Conservation (phyloP, 805 yeast genomes). For the Lipomyces sp. region DNA sequence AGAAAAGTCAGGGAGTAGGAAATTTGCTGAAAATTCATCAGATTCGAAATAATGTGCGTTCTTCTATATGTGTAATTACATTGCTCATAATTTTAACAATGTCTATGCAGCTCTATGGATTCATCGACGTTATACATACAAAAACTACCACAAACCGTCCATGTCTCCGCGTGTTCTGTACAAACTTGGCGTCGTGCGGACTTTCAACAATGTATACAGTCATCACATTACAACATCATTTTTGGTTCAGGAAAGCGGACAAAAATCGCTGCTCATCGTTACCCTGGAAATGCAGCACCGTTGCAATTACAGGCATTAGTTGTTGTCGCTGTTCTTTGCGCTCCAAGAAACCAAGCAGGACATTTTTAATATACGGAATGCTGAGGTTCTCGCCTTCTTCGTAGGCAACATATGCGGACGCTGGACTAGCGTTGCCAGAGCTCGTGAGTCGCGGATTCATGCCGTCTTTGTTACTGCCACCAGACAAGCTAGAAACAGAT, state of each 20-base stretch:
- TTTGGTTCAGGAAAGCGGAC: slow-evolving; percentile 49
- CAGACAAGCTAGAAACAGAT: slow-evolving; percentile 22
- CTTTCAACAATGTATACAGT: neutral
- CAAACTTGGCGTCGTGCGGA: neutral
- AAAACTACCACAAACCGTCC: neutral
- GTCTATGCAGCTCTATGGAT: neutral
- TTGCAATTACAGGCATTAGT: slow-evolving; percentile 82
- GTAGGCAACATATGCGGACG: slow-evolving; percentile 27
- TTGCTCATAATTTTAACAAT: neutral
- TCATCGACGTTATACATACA: neutral
- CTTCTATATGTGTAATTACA: neutral
- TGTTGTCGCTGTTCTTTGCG: slow-evolving; percentile 89
- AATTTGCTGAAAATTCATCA: slow-evolving; percentile 3
- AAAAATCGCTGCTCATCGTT: slow-evolving; percentile 77
- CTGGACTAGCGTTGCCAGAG: neutral
- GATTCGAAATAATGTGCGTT: neutral
- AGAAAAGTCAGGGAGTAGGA: neutral
- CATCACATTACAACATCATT: slow-evolving; percentile 2
- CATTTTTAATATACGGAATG: slow-evolving; percentile 80
- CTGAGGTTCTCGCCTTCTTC: slow-evolving; percentile 36
- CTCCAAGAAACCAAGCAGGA: slow-evolving; percentile 86
- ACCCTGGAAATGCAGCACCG: slow-evolving; percentile 68
- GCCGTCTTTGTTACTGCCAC: slow-evolving; percentile 12
- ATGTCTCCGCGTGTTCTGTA: neutral
- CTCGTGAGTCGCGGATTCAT: neutral